Conservation (phyloP, 768 basidiomycete genomes). For the Trametes elegans region DNA sequence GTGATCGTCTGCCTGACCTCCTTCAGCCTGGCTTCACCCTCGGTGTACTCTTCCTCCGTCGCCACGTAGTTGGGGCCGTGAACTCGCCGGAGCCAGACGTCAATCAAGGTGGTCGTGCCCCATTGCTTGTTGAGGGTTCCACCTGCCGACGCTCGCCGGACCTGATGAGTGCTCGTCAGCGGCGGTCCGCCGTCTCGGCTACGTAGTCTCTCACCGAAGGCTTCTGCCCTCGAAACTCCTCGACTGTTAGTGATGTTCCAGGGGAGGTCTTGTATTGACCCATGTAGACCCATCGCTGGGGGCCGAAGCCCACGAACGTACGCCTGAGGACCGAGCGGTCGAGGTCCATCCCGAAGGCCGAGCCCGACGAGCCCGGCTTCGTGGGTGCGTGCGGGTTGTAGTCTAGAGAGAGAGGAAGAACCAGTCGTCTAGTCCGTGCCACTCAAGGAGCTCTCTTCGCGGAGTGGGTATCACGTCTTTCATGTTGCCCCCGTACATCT, state of each 20-base stretch:
- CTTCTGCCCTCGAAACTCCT: neutral
- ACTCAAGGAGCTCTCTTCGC: neutral
- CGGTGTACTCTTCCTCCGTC: neutral
- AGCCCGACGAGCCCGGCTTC: neutral
- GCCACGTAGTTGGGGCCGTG: neutral
- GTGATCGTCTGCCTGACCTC: neutral
- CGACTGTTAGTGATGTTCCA: neutral
- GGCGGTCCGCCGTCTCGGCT: too few relatives aligned
- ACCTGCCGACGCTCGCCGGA: neutral
- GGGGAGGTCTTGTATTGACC: neutral
- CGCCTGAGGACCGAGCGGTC: neutral
- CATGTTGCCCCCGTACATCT: neutral
- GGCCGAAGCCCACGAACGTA: neutral
- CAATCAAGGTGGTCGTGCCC: neutral
- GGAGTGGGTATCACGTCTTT: neutral
- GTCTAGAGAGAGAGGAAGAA: neutral
- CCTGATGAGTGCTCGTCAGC: neutral
- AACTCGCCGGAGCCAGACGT: neutral
- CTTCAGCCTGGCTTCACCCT: neutral
- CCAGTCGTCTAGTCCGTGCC: constrained; percentile 4
- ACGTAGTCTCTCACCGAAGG: neutral
- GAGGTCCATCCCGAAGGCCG: neutral
- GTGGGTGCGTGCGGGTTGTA: neutral
- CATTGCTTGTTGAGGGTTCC: neutral
- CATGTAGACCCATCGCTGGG: neutral